Evolutionary conservation across 106 monocot genomes (phyloP), one percentile per base, ranked within the genome.

Genomic region (Posidonia australis): DNA sequence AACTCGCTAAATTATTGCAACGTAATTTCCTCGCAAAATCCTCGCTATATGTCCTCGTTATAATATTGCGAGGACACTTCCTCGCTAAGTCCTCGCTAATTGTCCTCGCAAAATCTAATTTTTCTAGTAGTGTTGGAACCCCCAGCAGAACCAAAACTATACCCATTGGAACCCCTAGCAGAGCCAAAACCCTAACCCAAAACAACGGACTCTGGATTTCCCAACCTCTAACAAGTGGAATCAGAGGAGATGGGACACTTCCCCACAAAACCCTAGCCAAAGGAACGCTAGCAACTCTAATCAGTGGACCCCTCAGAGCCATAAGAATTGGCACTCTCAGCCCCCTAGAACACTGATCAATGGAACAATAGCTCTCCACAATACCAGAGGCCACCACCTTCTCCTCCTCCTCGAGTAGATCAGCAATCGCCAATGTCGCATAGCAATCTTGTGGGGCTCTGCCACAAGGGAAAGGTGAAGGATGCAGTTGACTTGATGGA

Each of bases 401-500:
- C 61, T 41, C 7, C 43, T 25, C 12, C 54, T 24, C 23, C 14
- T 47, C n/a, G n/a, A n/a, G 41, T 5, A 23, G 19, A 36, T 26
- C 49, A 23, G 28, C 44, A 5, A n/a, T 36, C 51, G 1, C 67
- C 67, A 0, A 80, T 80, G 1, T 70, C 77, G 1, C 75, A 77
- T 17, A 77, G 62, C 16, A 87, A 87, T 49, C 82, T 88, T 3
- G 54, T 60, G 2, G 73, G 74, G 2, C 74, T 88, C n/a, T 75
- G 67, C 22, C 73, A 73, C 0, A 80, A 82, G 31, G 85, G 88
- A 3, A 88, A 83, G 74, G 64, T 85, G 20, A 88, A 83, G 56
- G 93, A 93, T 22, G 93, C 80, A 1, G 68, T 88, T 19, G 77
- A 88, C 18, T 59, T 72, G 51, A 62, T 93, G 45, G 48, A 32